Conservation (phyloP, 176 grass and related monocot species). For the Carex parvula region DNA sequence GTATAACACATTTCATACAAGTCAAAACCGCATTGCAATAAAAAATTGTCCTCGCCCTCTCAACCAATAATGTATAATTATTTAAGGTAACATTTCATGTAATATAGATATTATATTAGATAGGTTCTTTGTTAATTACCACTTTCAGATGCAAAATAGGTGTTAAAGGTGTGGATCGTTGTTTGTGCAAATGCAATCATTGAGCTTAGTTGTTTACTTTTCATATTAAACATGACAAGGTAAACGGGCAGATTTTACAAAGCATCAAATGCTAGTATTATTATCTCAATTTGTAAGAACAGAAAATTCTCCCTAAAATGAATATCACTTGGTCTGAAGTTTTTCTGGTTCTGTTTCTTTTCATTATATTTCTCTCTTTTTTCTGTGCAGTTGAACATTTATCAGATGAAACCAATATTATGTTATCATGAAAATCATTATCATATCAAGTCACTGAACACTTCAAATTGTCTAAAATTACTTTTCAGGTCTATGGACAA, state of each 20-base stretch:
- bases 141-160: not conserved
- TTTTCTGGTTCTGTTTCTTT: not conserved
- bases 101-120: not conserved
- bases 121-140: not conserved
- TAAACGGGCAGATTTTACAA: not conserved
- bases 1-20: not conserved
- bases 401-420: not conserved
- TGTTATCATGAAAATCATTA: not conserved
- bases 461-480: not conserved
- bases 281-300: not conserved
- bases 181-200: not conserved
- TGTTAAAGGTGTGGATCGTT: not conserved
- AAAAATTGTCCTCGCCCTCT: not conserved
- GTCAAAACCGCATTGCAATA: not conserved
- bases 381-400: not conserved
- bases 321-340: not conserved
- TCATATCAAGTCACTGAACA: not conserved
- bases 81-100: not conserved
- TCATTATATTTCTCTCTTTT: not conserved
- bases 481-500: constrained; percentile 64
- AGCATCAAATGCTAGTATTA: not conserved
- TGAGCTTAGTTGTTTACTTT: not conserved
- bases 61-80: not conserved
- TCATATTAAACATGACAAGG: not conserved
- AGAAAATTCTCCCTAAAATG: not conserved